phyloP scores from a whole-genome alignment of 257 asterid genomes.

The Solanum piurae region DNA sequence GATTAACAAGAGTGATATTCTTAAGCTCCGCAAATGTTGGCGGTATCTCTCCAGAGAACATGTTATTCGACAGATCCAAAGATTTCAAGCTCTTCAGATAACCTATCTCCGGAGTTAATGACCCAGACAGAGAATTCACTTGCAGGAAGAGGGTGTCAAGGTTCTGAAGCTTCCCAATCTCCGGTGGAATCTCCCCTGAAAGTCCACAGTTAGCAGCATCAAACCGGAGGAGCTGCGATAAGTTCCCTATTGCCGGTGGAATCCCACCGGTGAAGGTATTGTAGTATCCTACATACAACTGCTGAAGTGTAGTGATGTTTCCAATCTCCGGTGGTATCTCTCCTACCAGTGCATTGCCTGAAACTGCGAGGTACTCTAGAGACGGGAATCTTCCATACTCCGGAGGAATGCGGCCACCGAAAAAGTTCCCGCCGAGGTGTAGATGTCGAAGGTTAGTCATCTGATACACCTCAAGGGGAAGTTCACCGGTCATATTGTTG shows the following conservation, averaged over 20 bases:
- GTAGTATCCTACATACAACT: constrained; percentile 78
- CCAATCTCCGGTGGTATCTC: constrained; percentile 63
- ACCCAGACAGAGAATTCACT: constrained; percentile 63
- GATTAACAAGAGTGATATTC: constrained; percentile 69
- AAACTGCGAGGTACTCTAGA: constrained; percentile 68
- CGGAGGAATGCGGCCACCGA: constrained; percentile 56
- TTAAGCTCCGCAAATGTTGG: constrained; percentile 48
- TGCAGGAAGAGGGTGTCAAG: constrained; percentile 85
- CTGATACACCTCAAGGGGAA: constrained; percentile 46
- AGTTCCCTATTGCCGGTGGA: constrained; percentile 70
- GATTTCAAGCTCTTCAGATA: constrained; percentile 62
- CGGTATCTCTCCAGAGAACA: constrained; percentile 69
- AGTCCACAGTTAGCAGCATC: constrained; percentile 88
- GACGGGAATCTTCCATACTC: constrained; percentile 45
- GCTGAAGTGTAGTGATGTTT: constrained; percentile 43
- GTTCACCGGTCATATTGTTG: constrained; percentile 57
- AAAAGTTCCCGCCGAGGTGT: constrained; percentile 80
- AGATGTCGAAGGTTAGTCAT: constrained; percentile 46
- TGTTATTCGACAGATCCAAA: constrained; percentile 82
- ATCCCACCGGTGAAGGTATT: constrained; percentile 64
- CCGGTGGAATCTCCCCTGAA: constrained; percentile 71
- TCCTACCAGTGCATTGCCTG: constrained; percentile 71
- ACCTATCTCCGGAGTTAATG: constrained; percentile 65
- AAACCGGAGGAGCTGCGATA: constrained; percentile 40
- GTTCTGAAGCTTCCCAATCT: constrained; percentile 55